Evolutionary conservation across 768 basidiomycete species (phyloP).

Genomic region (Termitomyces sp.): DNA sequence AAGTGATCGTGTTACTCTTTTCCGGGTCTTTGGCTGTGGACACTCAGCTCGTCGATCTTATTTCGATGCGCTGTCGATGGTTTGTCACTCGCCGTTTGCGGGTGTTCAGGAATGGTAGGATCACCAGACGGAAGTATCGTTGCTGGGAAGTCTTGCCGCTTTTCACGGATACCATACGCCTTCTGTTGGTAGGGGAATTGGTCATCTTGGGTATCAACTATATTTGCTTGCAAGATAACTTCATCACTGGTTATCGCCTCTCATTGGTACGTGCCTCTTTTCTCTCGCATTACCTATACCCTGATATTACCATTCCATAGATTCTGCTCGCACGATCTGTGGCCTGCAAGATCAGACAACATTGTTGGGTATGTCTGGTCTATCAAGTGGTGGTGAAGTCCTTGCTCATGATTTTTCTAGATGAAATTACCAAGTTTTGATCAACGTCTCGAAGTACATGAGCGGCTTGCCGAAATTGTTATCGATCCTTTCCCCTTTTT

Average conservation of each 20-base stretch:
- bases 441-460: not conserved
- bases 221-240: not conserved
- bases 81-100: not conserved
- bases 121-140: not conserved
- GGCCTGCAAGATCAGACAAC: not conserved
- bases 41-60: not conserved
- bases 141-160: not conserved
- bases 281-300: not conserved
- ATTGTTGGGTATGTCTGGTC: not conserved
- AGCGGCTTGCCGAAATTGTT: not conserved
- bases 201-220: too few species aligned
- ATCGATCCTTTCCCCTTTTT: not conserved
- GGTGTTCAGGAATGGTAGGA: not conserved
- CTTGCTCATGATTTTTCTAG: not conserved
- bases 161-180: not conserved
- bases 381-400: not conserved
- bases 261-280: not conserved
- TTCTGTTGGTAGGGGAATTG: not conserved
- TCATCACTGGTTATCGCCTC: too few species aligned
- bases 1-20: not conserved
- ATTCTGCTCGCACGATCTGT: not conserved
- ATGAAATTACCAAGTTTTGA: not conserved
- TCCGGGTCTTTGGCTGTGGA: not conserved
- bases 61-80: not conserved
- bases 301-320: not conserved